Percentiles rank a stretch among this genome's conserved stretches.
These are phyloP conservation scores for Wickerhamiella parazyma DNA, from an alignment of 805 yeast genomes.

Conservation along the genomic window DNA sequence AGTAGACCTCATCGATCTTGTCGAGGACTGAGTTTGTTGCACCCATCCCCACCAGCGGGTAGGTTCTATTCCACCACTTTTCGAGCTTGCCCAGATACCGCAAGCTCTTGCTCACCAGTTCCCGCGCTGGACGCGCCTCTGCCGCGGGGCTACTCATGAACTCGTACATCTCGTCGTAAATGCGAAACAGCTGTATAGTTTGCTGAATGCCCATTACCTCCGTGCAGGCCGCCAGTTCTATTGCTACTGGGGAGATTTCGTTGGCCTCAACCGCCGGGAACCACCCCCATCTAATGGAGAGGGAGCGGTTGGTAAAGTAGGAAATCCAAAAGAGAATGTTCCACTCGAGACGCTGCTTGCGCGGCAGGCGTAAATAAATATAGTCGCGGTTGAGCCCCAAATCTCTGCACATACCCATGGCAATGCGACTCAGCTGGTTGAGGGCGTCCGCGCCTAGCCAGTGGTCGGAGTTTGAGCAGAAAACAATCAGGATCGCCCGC, in stretches of 20 bases:
- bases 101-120: not conserved
- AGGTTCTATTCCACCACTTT: not conserved
- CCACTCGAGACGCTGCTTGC: not conserved
- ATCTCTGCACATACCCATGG: slow-evolving; percentile 1
- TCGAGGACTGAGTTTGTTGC: not conserved
- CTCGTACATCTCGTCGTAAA: not conserved
- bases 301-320: slow-evolving; percentile 1
- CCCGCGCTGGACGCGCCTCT: not conserved
- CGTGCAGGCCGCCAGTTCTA: not conserved
- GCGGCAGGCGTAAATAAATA: not conserved
- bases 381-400: slow-evolving; percentile 1
- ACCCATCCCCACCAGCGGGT: not conserved
- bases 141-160: not conserved
- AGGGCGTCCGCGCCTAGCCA: not conserved
- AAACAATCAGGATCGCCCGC: not conserved
- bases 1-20: not conserved
- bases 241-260: not conserved
- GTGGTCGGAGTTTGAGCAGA: not conserved
- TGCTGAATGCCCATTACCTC: not conserved
- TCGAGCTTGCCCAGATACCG: not conserved
- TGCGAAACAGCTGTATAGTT: not conserved
- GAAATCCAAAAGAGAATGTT: slow-evolving; percentile 1
- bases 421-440: not conserved
- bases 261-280: not conserved
- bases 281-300: not conserved